Percentiles rank a stretch among this genome's conserved stretches.
Conservation (phyloP, 345 rosid genomes). For the Eucalyptus regnans region DNA sequence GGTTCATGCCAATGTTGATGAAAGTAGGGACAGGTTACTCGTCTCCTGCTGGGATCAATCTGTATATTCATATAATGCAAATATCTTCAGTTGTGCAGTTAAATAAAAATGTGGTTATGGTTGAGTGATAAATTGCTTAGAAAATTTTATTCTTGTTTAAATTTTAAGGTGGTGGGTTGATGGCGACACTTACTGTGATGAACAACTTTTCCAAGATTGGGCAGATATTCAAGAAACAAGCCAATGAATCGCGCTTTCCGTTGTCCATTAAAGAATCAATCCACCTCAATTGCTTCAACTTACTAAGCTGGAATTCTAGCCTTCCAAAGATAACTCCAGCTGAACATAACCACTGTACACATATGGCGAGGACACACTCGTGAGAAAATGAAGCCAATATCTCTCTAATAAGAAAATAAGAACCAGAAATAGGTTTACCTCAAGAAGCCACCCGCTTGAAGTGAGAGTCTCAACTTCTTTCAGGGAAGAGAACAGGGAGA, state of each 20-base stretch:
- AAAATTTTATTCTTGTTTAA: not conserved
- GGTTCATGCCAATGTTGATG: slow-evolving; percentile 7
- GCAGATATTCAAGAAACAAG: slow-evolving; percentile 3
- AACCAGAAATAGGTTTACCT: not conserved
- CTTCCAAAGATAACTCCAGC: slow-evolving; percentile 1
- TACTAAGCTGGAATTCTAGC: slow-evolving; percentile 1
- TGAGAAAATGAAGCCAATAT: not conserved
- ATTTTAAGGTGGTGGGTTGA: not conserved
- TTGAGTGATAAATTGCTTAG: not conserved
- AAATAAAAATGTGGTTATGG: not conserved
- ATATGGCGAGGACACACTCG: not conserved
- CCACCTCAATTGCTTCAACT: not conserved
- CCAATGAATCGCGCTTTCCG: not conserved
- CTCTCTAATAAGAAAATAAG: not conserved
- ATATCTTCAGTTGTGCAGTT: not conserved
- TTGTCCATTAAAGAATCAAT: not conserved
- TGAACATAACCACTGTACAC: slow-evolving; percentile 2
- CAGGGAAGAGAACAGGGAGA: not conserved
- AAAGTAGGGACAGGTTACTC: not conserved
- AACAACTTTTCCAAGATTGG: not conserved
- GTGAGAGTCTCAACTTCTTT: not conserved
- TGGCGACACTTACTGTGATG: not conserved
- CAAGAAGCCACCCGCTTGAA: slow-evolving; percentile 5
- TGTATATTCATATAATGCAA: not conserved
- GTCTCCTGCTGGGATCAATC: not conserved